Evolutionary conservation across 2,329 filamentous ascomycete species (phyloP).

Genomic region (Ceratocystiopsis sp.): DNA sequence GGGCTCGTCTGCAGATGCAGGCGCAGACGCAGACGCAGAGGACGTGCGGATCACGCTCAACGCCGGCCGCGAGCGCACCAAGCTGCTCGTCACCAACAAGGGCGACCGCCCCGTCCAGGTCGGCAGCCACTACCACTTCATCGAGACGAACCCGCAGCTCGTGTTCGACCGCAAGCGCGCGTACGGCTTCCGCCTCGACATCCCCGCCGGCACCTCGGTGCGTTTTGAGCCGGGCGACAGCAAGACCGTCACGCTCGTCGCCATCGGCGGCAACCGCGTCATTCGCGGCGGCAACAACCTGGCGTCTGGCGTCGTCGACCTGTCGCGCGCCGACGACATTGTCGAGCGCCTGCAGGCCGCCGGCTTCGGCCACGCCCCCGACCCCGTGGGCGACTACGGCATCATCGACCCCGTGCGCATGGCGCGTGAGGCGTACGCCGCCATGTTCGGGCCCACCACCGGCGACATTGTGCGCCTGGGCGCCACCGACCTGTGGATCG

Average conservation of each 20-base stretch:
- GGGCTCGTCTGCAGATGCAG: too few relatives aligned
- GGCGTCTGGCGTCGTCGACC: slow-evolving; percentile 55
- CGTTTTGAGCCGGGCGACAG: slow-evolving; percentile 88
- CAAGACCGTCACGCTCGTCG: slow-evolving; percentile 77
- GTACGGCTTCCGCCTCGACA: slow-evolving; percentile 77
- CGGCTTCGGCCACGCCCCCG: slow-evolving; percentile 62
- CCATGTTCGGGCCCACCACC: slow-evolving; percentile 86
- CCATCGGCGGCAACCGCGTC: slow-evolving; percentile 64
- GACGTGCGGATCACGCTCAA: slow-evolving; percentile 55
- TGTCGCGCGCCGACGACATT: slow-evolving; percentile 46
- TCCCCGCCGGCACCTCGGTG: slow-evolving; percentile 78
- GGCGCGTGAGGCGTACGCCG: slow-evolving; percentile 60
- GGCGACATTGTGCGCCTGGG: slow-evolving; percentile 74
- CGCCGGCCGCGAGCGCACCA: slow-evolving; percentile 54
- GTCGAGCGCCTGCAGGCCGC: slow-evolving; percentile 47
- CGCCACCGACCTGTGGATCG: slow-evolving; percentile 75
- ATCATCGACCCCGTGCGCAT: slow-evolving; percentile 47
- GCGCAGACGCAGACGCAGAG: not conserved
- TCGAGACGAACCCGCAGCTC: slow-evolving; percentile 82
- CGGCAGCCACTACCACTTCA: slow-evolving; percentile 90
- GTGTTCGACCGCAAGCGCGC: slow-evolving; percentile 71
- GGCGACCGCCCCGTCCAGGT: slow-evolving; percentile 86
- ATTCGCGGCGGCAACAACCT: slow-evolving; percentile 75
- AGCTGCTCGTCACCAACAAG: slow-evolving; percentile 62
- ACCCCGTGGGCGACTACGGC: slow-evolving; percentile 33